phyloP scores from a whole-genome alignment of 139 green algal species.

The Zygnema circumcarinatum region DNA sequence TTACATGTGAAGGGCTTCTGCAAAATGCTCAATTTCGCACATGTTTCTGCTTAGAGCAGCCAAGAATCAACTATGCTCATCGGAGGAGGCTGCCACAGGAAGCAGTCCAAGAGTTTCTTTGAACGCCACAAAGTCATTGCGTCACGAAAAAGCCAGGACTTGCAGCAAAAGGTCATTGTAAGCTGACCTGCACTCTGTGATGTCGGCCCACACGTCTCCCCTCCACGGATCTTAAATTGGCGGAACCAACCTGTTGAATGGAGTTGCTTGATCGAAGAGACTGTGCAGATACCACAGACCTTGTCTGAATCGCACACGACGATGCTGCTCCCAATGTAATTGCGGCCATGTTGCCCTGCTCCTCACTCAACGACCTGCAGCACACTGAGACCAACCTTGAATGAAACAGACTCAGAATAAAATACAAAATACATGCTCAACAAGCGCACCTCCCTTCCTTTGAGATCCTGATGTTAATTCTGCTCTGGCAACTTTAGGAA shows the following conservation, averaged over 20 bases:
- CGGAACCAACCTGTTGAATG: background rate
- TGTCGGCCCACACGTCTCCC: background rate
- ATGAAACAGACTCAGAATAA: no score
- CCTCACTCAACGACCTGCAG: no score
- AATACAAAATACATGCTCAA: no score
- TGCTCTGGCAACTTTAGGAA: no score
- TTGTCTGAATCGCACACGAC: background rate
- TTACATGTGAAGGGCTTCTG: no score
- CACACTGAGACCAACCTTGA: no score
- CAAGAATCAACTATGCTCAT: background rate
- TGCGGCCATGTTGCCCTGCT: background rate
- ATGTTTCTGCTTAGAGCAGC: background rate
- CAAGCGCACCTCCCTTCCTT: no score
- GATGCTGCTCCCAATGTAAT: background rate
- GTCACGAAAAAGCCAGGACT: background rate
- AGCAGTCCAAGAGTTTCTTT: background rate
- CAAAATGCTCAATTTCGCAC: no score
- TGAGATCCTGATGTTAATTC: no score
- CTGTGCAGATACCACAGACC: background rate
- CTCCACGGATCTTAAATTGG: background rate
- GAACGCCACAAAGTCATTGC: background rate
- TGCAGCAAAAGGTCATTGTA: background rate
- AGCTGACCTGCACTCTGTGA: background rate
- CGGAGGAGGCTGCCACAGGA: background rate
- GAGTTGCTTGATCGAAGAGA: background rate